Percentiles rank a stretch among this genome's conserved stretches.
These are phyloP conservation scores for Mycena metata DNA, from an alignment of 768 basidiomycete genomes.

Conservation along the genomic window DNA sequence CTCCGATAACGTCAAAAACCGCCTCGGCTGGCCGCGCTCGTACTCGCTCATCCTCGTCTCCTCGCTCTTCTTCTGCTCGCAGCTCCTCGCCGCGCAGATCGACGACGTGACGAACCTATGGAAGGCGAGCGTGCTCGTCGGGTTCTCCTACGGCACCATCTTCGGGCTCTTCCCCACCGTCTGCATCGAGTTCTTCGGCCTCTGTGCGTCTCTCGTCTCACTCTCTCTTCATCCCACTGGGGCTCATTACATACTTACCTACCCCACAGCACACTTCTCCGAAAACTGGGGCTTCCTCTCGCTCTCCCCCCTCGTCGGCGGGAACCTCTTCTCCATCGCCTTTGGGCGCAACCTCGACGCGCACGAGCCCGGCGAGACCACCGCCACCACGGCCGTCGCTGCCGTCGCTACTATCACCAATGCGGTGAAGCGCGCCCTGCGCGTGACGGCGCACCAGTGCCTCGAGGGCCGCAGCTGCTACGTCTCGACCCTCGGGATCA, in stretches of 20 bases:
- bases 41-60: slow-evolving; percentile 80
- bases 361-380: slow-evolving; percentile 52
- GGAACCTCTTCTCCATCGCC: slow-evolving; percentile 76
- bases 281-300: slow-evolving; percentile 79
- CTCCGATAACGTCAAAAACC: slow-evolving; percentile 74
- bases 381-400: slow-evolving; percentile 4
- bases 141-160: slow-evolving; percentile 67
- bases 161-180: slow-evolving; percentile 74
- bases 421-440: not conserved
- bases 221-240: not conserved
- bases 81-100: slow-evolving; percentile 60
- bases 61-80: slow-evolving; percentile 77
- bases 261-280: slow-evolving; percentile 65
- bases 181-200: slow-evolving; percentile 79
- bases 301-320: slow-evolving; percentile 70
- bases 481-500: slow-evolving; percentile 50
- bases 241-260: not conserved
- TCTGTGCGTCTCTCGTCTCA: slow-evolving; percentile 59
- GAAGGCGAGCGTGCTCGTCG: slow-evolving; percentile 62
- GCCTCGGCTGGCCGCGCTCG: slow-evolving; percentile 72
- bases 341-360: slow-evolving; percentile 79
- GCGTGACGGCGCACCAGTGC: slow-evolving; percentile 54
- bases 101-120: slow-evolving; percentile 61
- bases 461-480: slow-evolving; percentile 53
- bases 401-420: not conserved